A percentile compares a stretch with the other conserved stretches of the same genome.
These are phyloP conservation scores for Pythium plurisporium DNA, from an alignment of 352 stramenopile genomes.

Conservation along the genomic window DNA sequence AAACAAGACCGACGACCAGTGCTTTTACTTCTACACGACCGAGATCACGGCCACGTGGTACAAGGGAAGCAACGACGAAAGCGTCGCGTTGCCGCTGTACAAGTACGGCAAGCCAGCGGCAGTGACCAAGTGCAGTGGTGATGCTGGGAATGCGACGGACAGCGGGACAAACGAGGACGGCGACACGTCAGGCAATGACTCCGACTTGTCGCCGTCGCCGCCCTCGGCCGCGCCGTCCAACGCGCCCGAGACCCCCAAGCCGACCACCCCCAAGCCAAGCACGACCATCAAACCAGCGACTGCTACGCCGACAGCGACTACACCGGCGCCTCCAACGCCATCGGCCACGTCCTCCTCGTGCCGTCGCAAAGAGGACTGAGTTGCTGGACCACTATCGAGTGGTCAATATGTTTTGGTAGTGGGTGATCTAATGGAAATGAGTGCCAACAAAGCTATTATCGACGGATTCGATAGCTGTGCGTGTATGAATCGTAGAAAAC, in stretches of 20 bases:
- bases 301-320: not conserved
- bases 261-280: not conserved
- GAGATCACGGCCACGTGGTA: conserved; percentile 5
- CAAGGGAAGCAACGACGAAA: not conserved
- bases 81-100: conserved; percentile 8
- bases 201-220: not conserved
- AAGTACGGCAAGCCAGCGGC: conserved; percentile 15
- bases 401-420: too few relatives aligned
- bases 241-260: too few relatives aligned
- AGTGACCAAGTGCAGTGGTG: not conserved
- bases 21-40: conserved; percentile 20
- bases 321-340: not conserved
- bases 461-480: too few relatives aligned
- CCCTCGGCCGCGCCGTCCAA: not conserved
- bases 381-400: too few relatives aligned
- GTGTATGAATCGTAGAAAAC: too few relatives aligned
- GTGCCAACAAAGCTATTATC: too few relatives aligned
- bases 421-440: too few relatives aligned
- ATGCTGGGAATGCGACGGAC: not conserved
- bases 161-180: not conserved
- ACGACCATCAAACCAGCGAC: not conserved
- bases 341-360: not conserved
- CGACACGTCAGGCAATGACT: not conserved
- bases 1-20: conserved; percentile 16
- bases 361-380: not conserved